Percentiles rank a stretch among this genome's conserved stretches.
These are phyloP conservation scores for Verticillium isaacii DNA, from an alignment of 2,329 filamentous ascomycete genomes.

Conservation along the genomic window DNA sequence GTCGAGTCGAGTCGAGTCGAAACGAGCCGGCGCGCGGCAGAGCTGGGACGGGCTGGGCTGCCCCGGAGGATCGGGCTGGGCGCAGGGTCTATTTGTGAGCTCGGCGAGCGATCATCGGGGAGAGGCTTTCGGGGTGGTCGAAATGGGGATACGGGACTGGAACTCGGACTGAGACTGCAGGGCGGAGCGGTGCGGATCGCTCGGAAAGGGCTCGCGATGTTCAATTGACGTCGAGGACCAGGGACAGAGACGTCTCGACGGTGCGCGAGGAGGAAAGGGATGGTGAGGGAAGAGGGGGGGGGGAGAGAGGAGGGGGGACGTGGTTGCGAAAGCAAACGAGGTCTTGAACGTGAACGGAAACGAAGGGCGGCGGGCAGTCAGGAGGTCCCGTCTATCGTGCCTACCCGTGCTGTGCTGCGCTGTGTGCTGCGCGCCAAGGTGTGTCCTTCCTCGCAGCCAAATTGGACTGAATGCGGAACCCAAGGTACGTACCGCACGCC, in stretches of 20 bases:
- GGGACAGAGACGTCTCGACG: background rate
- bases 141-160: background rate
- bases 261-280: background rate
- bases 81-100: background rate
- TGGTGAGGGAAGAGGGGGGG: background rate
- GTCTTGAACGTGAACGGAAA: background rate
- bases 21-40: background rate
- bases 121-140: background rate
- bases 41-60: background rate
- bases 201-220: background rate
- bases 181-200: background rate
- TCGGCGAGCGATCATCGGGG: background rate
- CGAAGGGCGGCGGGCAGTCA: background rate
- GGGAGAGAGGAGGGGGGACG: background rate
- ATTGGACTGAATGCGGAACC: background rate
- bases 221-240: background rate
- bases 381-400: background rate
- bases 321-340: background rate
- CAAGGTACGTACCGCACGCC: background rate
- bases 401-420: no score
- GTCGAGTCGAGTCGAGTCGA: background rate
- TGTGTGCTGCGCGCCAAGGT: background rate
- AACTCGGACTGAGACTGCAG: background rate
- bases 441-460: background rate
- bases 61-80: background rate